phyloP scores from a whole-genome alignment of 2,329 filamentous ascomycete genomes.

The Arthrocladium fulminans region DNA sequence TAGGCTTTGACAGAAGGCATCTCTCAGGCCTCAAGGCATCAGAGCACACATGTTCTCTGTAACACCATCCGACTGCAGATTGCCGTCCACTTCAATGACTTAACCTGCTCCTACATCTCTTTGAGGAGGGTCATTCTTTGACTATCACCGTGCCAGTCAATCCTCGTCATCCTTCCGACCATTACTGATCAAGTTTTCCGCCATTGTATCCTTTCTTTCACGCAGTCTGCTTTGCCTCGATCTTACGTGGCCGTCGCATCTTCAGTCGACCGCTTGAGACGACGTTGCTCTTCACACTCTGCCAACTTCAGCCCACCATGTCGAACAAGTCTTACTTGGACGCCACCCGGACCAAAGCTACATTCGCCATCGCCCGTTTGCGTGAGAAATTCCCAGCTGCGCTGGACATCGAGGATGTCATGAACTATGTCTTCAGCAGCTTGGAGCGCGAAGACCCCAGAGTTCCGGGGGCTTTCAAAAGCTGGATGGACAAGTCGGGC shows the following conservation, averaged over 20 bases:
- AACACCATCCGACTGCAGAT: too few relatives aligned
- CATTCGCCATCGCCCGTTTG: slow-evolving; percentile 64
- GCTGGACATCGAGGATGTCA: slow-evolving; percentile 12
- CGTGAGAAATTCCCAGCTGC: slow-evolving; percentile 53
- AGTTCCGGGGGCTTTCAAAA: slow-evolving; percentile 20
- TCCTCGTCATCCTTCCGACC: too few relatives aligned
- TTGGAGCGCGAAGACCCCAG: slow-evolving; percentile 12
- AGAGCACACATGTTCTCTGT: background rate
- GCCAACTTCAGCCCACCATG: slow-evolving; percentile 25
- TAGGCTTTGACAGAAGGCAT: background rate
- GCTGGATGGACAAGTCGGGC: background rate
- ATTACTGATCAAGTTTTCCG: too few relatives aligned
- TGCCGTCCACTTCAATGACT: too few relatives aligned
- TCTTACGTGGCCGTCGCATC: too few relatives aligned
- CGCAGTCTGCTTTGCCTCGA: too few relatives aligned
- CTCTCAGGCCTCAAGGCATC: slow-evolving; percentile 1
- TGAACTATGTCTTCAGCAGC: slow-evolving; percentile 14
- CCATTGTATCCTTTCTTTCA: too few relatives aligned
- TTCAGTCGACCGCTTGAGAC: too few relatives aligned
- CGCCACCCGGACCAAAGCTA: background rate
- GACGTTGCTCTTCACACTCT: background rate
- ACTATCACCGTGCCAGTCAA: too few relatives aligned
- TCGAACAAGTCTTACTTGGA: slow-evolving; percentile 48
- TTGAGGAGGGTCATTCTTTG: too few relatives aligned
- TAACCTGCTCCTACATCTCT: too few relatives aligned